Evolutionary conservation across 495 filamentous ascomycete genomes (phyloP).

Genomic region (Aspergillus taichungensis): DNA sequence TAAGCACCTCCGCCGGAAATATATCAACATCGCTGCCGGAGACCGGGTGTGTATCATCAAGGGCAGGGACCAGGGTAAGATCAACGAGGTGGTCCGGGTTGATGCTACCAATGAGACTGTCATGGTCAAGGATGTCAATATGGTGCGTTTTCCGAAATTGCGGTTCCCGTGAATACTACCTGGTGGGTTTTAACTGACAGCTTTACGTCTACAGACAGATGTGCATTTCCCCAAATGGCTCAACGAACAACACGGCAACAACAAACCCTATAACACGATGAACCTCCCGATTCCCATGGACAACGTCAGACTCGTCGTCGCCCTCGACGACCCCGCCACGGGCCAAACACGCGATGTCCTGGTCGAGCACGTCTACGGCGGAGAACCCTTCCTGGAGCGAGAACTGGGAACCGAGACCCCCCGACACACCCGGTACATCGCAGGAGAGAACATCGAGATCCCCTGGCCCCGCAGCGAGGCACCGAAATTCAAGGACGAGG

Average conservation of each 20-base stretch:
- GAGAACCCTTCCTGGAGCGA: constrained; percentile 25
- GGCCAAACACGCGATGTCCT: constrained; percentile 60
- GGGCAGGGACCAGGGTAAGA: constrained; percentile 71
- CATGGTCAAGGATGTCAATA: constrained; percentile 53
- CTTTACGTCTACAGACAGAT: constrained; percentile 40
- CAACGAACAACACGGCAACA: constrained; percentile 27
- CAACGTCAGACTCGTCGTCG: constrained; percentile 70
- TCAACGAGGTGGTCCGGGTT: constrained; percentile 57
- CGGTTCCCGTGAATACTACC: background rate
- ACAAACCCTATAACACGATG: constrained; percentile 34
- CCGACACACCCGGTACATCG: constrained; percentile 34
- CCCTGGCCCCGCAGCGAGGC: constrained; percentile 58
- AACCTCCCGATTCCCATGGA: constrained; percentile 52
- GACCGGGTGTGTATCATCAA: constrained; percentile 74
- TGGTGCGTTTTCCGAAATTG: constrained; percentile 44
- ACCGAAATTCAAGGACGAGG: constrained; percentile 37
- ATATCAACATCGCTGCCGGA: constrained; percentile 53
- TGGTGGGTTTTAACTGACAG: background rate
- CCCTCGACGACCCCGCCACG: constrained; percentile 54
- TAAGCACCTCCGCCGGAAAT: constrained; percentile 41
- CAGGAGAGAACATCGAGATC: constrained; percentile 47
- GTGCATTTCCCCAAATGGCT: constrained; percentile 48
- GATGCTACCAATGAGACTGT: constrained; percentile 48
- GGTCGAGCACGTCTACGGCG: constrained; percentile 54
- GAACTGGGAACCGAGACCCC: constrained; percentile 26